These are phyloP conservation scores for Neurospora sp. DNA, from an alignment of 495 filamentous ascomycete genomes.

Conservation along the genomic window DNA sequence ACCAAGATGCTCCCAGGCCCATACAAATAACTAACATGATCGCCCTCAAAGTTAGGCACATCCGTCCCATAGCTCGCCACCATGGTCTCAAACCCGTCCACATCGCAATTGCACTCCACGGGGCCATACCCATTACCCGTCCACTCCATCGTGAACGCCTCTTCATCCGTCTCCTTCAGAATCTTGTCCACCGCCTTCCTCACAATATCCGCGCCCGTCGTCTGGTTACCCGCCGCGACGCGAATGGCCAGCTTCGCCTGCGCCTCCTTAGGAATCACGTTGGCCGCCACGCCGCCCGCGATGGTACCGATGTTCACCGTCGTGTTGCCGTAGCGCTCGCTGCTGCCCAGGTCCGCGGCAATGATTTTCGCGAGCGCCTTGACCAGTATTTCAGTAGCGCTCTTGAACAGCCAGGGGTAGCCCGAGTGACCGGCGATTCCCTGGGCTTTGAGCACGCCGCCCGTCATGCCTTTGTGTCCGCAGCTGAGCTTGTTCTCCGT, in stretches of 20 bases:
- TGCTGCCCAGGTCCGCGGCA: conserved; percentile 57
- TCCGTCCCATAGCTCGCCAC: conserved; percentile 91
- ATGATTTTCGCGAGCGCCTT: conserved; percentile 54
- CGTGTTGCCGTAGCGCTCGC: conserved; percentile 68
- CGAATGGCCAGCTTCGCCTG: conserved; percentile 56
- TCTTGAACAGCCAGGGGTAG: conserved; percentile 77
- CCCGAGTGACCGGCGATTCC: conserved; percentile 82
- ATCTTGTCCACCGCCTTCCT: conserved; percentile 45
- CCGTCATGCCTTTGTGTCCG: conserved; percentile 78
- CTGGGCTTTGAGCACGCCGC: conserved; percentile 50
- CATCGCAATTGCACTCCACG: conserved; percentile 66
- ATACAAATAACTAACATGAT: conserved; percentile 77
- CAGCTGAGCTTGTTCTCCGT: conserved; percentile 77
- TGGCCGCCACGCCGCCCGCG: conserved; percentile 73
- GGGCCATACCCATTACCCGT: conserved; percentile 51
- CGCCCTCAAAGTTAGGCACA: conserved; percentile 61
- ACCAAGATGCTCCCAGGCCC: conserved; percentile 83
- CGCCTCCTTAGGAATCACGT: conserved; percentile 74
- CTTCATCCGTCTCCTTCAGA: conserved; percentile 42
- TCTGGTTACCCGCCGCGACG: conserved; percentile 60
- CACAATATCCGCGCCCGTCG: conserved; percentile 42
- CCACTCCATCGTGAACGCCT: conserved; percentile 53
- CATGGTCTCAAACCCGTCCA: conserved; percentile 69
- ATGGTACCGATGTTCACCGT: conserved; percentile 79
- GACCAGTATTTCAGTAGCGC: conserved; percentile 65